Evolutionary conservation across 1,284 basidiomycete genomes (phyloP).

Genomic region (Lentinula novae-zelandiae): DNA sequence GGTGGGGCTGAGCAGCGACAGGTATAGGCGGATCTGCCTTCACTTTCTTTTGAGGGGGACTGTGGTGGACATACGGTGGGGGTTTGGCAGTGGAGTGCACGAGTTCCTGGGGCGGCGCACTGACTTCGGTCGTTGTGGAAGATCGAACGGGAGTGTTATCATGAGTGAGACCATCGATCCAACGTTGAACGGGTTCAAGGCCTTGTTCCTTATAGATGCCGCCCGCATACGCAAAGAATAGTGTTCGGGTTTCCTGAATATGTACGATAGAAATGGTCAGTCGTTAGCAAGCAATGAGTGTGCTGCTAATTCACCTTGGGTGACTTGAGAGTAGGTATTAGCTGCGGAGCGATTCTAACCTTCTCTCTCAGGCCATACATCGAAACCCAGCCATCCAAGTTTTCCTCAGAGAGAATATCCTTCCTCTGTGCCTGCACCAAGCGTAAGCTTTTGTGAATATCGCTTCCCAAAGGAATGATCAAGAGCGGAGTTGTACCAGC

Average conservation of each 20-base stretch:
- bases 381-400: constrained; percentile 54
- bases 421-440: constrained; percentile 29
- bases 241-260: constrained; percentile 48
- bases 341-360: constrained; percentile 49
- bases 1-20: constrained; percentile 30
- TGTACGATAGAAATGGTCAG: not conserved
- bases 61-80: constrained; percentile 11
- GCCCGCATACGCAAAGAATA: constrained; percentile 68
- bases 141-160: constrained; percentile 19
- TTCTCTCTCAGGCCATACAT: constrained; percentile 55
- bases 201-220: constrained; percentile 59
- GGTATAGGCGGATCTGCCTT: constrained; percentile 29
- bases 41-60: constrained; percentile 31
- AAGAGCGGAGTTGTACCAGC: constrained; percentile 33
- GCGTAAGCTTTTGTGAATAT: constrained; percentile 13
- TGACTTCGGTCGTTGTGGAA: not conserved
- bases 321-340: constrained; percentile 33
- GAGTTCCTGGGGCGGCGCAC: not conserved
- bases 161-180: constrained; percentile 54
- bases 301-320: constrained; percentile 41
- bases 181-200: constrained; percentile 45
- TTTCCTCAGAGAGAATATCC: constrained; percentile 38
- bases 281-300: not conserved
- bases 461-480: not conserved
- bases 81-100: constrained; percentile 8